Base-by-base conservation (phyloP, 192 early-diverging fungal species). In the Coemansia guatemalensis region DNA sequence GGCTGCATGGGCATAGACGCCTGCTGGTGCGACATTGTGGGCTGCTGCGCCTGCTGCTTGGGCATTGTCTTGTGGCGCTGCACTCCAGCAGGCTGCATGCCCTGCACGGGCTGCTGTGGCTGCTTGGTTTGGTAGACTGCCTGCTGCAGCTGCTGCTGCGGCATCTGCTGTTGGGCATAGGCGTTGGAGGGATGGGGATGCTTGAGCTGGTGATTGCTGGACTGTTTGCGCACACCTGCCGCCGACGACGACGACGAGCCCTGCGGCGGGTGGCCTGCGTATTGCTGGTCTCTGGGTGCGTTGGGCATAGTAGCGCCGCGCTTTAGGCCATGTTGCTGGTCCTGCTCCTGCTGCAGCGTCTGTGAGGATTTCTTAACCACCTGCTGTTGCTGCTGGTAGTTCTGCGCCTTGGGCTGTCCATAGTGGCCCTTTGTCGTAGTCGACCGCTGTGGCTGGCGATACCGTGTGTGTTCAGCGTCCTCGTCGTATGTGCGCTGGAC, bases 161-260 rank as follows among this genome's bases (percentile, higher is more conserved):
- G 58, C 65, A 58, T 48, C 14, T 50, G 65, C 58, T 59, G 69
- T 66, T 73, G 71, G 18, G 62, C 64, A 41, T 79, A 79, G n/a
- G 56, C 64, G 22, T 67, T 67, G 29, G 67, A 48, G 4, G 41
- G 58, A 22, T 64, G 75, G 0, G 67, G 67, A 27, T 68, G 71
- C 65, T 71, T 74, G 48, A 74, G 58, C 68, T 80, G 77, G 58
- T 80, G 77, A 55, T 69, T 71, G 62, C 77, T 80, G 0, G 77
- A 48, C 62, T 77, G 67, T 69, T 77, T 71, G 69, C 70, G 65
- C 23, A 67, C 47, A 3, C 53, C 52, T 17, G 39, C 11, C 6
- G 73, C 53, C 8, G 48, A 18, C 44, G 39, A 44, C 6, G 73
- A 59, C 8, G 48, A 18, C 44, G 73, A 39, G 48, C 35, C 54